These are phyloP conservation scores for Galerina sulciceps DNA, from an alignment of 768 basidiomycete genomes.

Conservation along the genomic window DNA sequence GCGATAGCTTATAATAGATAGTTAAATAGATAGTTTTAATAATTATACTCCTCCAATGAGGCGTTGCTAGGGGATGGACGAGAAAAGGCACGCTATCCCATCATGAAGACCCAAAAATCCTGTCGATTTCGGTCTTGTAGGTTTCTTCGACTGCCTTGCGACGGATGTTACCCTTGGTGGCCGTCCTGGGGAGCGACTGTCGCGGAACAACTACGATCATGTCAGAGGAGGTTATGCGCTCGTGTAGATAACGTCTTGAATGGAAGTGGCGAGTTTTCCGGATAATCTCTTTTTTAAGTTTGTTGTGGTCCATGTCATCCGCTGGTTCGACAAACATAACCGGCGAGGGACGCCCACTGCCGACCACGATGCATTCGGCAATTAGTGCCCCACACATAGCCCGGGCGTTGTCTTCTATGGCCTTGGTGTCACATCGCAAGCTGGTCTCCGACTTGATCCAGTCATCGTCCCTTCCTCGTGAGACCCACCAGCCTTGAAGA, in stretches of 20 bases:
- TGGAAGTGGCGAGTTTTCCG: conserved; percentile 77
- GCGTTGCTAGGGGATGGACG: background rate
- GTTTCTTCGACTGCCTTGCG: conserved; percentile 75
- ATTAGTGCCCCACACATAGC: conserved; percentile 67
- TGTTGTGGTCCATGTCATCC: conserved; percentile 53
- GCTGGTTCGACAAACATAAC: conserved; percentile 75
- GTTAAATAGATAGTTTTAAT: background rate
- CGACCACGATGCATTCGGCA: conserved; percentile 77
- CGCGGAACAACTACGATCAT: conserved; percentile 71
- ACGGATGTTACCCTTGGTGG: conserved; percentile 83
- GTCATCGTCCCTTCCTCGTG: conserved; percentile 78
- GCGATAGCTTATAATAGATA: conserved; percentile 1
- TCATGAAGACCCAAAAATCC: conserved; percentile 44
- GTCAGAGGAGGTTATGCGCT: conserved; percentile 67
- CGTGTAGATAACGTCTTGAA: conserved; percentile 75
- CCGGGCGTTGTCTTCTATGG: conserved; percentile 80
- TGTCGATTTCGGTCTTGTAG: conserved; percentile 61
- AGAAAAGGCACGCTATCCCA: background rate
- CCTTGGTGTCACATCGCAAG: conserved; percentile 78
- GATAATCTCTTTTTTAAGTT: conserved; percentile 72
- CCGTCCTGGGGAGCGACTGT: conserved; percentile 74
- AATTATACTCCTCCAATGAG: background rate
- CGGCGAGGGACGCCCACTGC: conserved; percentile 76
- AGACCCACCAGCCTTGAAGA: conserved; percentile 59
- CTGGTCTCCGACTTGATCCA: conserved; percentile 87